Evolutionary conservation across 192 early-diverging fungal species (phyloP).

Genomic region (Linnemannia zychae): DNA sequence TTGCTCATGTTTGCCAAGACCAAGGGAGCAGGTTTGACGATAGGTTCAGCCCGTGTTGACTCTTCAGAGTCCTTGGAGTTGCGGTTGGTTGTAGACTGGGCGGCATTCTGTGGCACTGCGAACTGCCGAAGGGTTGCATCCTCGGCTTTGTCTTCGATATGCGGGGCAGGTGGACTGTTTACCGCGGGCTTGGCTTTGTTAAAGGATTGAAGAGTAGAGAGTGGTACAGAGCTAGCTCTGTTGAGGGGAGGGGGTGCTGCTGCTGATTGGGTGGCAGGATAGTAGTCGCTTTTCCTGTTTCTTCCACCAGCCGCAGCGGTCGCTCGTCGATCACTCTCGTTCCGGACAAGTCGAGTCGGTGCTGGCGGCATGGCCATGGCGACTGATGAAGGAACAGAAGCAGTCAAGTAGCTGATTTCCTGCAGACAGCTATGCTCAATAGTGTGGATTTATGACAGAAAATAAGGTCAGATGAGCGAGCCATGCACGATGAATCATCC

Average conservation of each 20-base stretch:
- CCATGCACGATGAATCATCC: background rate
- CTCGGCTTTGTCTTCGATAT: constrained; percentile 54
- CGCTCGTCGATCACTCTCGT: constrained; percentile 34
- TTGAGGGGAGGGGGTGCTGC: constrained; percentile 28
- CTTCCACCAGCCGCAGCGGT: constrained; percentile 18
- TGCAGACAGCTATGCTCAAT: constrained; percentile 62
- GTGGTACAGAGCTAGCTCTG: constrained; percentile 35
- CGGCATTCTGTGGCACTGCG: background rate
- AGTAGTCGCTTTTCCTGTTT: constrained; percentile 50
- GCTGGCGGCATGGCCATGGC: constrained; percentile 31
- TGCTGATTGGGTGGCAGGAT: constrained; percentile 13
- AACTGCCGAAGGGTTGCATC: constrained; percentile 60
- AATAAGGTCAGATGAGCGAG: background rate
- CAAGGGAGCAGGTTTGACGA: constrained; percentile 11
- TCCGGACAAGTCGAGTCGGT: constrained; percentile 36
- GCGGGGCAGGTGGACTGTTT: constrained; percentile 10
- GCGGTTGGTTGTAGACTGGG: constrained; percentile 12
- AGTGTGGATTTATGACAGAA: background rate
- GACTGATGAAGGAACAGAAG: constrained; percentile 55
- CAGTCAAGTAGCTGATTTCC: constrained; percentile 71
- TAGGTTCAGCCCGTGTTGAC: background rate
- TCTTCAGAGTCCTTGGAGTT: constrained; percentile 24
- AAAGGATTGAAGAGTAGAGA: constrained; percentile 21
- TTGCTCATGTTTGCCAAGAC: background rate
- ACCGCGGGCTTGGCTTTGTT: constrained; percentile 12